Conservation (phyloP, 331 rosid genomes). For the Acacia pycnantha region DNA sequence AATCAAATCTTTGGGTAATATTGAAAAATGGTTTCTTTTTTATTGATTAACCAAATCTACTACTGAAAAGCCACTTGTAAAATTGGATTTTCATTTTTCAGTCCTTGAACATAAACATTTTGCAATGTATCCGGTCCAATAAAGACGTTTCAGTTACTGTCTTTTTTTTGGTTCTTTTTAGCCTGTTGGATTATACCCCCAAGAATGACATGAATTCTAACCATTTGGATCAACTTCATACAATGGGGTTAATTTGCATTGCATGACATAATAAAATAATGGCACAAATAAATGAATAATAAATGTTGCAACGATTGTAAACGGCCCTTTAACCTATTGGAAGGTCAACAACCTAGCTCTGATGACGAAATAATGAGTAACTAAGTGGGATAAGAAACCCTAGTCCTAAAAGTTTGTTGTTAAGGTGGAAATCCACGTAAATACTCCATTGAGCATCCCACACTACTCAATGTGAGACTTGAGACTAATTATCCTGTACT, state of each 20-base stretch:
- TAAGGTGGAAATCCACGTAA: too few relatives aligned
- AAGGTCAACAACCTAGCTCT: too few relatives aligned
- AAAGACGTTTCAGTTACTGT: background rate
- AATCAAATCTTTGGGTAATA: background rate
- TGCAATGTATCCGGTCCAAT: background rate
- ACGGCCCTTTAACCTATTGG: too few relatives aligned
- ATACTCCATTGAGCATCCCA: background rate
- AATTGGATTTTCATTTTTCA: background rate
- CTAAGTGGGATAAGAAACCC: too few relatives aligned
- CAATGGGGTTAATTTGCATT: background rate
- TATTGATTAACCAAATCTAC: background rate
- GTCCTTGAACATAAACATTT: constrained; percentile 3
- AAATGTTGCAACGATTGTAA: too few relatives aligned
- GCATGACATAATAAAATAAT: background rate
- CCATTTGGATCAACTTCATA: background rate
- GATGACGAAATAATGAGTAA: too few relatives aligned
- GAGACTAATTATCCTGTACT: too few relatives aligned
- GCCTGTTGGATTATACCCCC: background rate
- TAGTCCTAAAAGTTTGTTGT: too few relatives aligned
- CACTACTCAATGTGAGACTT: background rate
- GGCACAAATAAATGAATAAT: background rate
- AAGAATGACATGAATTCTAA: background rate
- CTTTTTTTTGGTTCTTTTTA: background rate
- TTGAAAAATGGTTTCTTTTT: background rate
- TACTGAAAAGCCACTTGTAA: background rate